phyloP scores from a whole-genome alignment of 2,329 filamentous ascomycete genomes.

The Aureobasidium musti region DNA sequence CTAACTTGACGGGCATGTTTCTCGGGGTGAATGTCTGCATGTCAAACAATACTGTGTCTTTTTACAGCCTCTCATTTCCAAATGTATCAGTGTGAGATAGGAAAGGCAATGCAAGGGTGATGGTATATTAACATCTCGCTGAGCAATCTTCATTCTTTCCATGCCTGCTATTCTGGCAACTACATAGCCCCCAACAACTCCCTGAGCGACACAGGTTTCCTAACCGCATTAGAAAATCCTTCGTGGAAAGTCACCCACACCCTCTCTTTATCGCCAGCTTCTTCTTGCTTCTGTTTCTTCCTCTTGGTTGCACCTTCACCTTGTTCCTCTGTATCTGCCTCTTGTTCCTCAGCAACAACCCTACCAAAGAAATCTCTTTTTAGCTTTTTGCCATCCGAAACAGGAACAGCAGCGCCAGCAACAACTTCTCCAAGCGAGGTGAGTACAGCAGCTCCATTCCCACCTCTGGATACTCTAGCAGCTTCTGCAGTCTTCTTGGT shows the following conservation, averaged over 20 bases:
- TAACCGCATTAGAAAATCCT: constrained; percentile 87
- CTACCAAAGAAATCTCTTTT: constrained; percentile 88
- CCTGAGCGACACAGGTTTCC: constrained; percentile 78
- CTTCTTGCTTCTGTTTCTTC: constrained; percentile 34
- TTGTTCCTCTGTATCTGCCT: constrained; percentile 38
- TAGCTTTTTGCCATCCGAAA: constrained; percentile 41
- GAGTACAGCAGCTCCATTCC: constrained; percentile 32
- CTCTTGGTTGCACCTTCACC: background rate
- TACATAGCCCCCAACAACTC: constrained; percentile 70
- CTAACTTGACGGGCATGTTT: too few species aligned
- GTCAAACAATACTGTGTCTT: too few species aligned
- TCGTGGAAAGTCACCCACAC: constrained; percentile 91
- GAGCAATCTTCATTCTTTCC: too few species aligned
- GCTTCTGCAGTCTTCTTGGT: constrained; percentile 66
- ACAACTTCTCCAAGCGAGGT: constrained; percentile 33
- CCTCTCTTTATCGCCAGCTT: constrained; percentile 54
- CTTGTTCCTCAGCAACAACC: constrained; percentile 44
- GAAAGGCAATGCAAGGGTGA: too few species aligned
- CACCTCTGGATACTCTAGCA: constrained; percentile 61
- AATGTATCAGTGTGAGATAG: too few species aligned
- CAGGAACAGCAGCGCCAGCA: constrained; percentile 29
- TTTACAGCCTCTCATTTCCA: too few species aligned
- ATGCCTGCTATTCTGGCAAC: too few species aligned
- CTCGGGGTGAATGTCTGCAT: too few species aligned
- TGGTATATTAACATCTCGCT: background rate